Conservation (phyloP, 2,329 filamentous ascomycete genomes). For the Neurospora crassa region DNA sequence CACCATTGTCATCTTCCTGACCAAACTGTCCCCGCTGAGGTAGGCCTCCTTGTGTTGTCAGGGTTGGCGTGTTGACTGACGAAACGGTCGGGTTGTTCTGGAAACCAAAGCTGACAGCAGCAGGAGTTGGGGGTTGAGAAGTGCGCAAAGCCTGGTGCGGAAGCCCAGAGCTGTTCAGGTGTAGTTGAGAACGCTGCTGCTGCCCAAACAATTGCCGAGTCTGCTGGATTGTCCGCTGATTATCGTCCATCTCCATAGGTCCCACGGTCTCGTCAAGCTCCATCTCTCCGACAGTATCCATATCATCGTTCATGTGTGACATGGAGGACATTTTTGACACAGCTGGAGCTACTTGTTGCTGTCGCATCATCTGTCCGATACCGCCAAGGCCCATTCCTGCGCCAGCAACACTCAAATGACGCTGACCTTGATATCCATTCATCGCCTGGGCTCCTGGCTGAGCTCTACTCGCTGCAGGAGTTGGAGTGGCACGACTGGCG, state of each 20-base stretch:
- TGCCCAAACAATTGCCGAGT: conserved; percentile 60
- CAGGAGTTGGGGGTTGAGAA: conserved; percentile 79
- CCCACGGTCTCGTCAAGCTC: conserved; percentile 83
- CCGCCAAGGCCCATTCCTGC: conserved; percentile 24
- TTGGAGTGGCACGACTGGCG: conserved; percentile 17
- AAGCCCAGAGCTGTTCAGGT: conserved; percentile 68
- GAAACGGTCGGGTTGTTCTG: conserved; percentile 95
- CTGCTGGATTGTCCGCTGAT: conserved; percentile 57
- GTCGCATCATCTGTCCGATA: conserved; percentile 32
- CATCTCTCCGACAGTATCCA: conserved; percentile 89
- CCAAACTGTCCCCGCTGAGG: conserved; percentile 45
- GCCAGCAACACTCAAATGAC: conserved; percentile 12
- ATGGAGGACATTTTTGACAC: conserved; percentile 21
- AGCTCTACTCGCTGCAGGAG: conserved; percentile 9
- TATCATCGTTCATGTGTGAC: conserved; percentile 48
- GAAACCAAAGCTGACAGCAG: conserved; percentile 65
- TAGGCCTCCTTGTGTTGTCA: conserved; percentile 63
- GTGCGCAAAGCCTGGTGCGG: conserved; percentile 72
- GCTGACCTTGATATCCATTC: conserved; percentile 16
- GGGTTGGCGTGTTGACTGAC: conserved; percentile 88
- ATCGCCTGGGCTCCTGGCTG: conserved; percentile 17
- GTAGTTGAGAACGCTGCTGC: conserved; percentile 60
- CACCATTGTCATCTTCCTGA: conserved; percentile 63
- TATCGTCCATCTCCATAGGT: conserved; percentile 53
- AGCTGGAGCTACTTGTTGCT: conserved; percentile 25